Base-by-base conservation (phyloP, 805 yeast genomes). In the Pichia paraexigua region DNA sequence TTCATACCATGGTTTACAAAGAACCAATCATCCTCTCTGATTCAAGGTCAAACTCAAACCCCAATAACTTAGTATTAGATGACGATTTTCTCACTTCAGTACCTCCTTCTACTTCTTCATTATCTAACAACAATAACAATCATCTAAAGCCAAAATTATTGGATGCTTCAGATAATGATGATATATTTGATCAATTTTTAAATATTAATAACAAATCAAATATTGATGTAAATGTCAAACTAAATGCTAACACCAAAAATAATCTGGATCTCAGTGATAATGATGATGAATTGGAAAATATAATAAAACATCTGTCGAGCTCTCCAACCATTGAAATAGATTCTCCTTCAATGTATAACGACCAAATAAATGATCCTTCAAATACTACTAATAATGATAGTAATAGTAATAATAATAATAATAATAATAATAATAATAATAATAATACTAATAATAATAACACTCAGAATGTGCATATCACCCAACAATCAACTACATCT, bases 321-420 rank as follows among this genome's bases (percentile, higher is more conserved):
- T 51, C 55, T 13, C 56, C 53, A 24, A 56, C 62, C 0, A 56
- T 56, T 15, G 56, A 58, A 13, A 48, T 55, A 1, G 57, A 54
- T 30, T 59, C 65, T 1, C 63, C 60, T 5, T 53, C 58, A 20
- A 56, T 56, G 59, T 53, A 56, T 30, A 42, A 47, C 18, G 50
- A 48, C 41, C 50, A 52, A 18, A 44, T 22, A 17, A n/a, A 24
- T 24, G n/a, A 8, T 18, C 27, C 15, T 15, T 15, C 25, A 9
- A 32, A 22, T 25, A 22, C 20, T 24, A 10, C 43, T 13, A 6
- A 28, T 25, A 22, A 21, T 13, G 13, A 5, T 28, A 7, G 5
- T 5, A 9, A 24, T 25, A 24, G 24, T 10, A 11, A 12, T 5
- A 13, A n/a, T 39, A 39, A n/a, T 17, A 46, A 41, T 46, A 13